Evolutionary conservation across 805 yeast species (phyloP), one percentile per base, ranked within the genome.

Genomic region (Starmerella stellata): DNA sequence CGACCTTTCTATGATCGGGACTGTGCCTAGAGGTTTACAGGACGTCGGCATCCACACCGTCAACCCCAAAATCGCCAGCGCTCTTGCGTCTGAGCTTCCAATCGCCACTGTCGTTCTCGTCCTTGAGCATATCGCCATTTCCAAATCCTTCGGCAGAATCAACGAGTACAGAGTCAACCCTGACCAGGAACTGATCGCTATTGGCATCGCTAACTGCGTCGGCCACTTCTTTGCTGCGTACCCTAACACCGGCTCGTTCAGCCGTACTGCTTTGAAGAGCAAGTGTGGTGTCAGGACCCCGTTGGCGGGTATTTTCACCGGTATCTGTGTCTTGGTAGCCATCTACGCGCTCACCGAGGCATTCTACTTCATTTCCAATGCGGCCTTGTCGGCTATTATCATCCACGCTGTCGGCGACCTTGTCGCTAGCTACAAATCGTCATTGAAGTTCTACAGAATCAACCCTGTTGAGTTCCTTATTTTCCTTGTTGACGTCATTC

Each of bases 261-360:
- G 93, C 16, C 75, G 95, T 64, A 78, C 94, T 34, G 95, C 95
- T 5, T 68, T 85, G 52, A 85, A 87, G 61, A 76, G 93, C 37
- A 85, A 85, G 61, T 85, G 94, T 68, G 93, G 93, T 56, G 95
- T 85, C 34, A 72, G 83, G 54, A 85, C 95, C 17, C 95, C 95
- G 27, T 63, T 85, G 44, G 92, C 94, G 34, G 94, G 95, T 62
- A 67, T 82, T 31, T 78, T 75, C 59, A 79, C 94, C 11, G 95
- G 95, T 55, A 72, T 70, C 34, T 83, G 87, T 59, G 95, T 85
- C 20, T 61, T 85, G 45, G 63, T 85, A 45, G 93, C 95, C 2
- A 66, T 85, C 45, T 85, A 83, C 58, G 74, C 78, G 43, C 68
- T 85, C 51, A 83, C 95, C 4, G 66, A 65, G 41, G 78, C 92